Evolutionary conservation across 2,329 filamentous ascomycete species (phyloP).

Genomic region (Sclerotinia sclerotiorum): DNA sequence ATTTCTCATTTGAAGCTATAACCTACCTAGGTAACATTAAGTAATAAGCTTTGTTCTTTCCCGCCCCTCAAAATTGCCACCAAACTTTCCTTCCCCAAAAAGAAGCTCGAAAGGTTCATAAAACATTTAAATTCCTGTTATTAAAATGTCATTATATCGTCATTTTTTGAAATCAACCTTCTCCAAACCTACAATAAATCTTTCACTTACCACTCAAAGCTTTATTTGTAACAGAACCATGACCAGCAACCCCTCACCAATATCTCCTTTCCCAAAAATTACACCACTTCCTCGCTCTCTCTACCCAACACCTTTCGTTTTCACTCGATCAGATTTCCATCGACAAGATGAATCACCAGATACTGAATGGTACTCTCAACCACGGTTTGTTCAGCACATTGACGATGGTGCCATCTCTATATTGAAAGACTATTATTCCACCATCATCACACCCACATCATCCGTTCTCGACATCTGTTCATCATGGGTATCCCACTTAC

Average conservation of each 20-base stretch:
- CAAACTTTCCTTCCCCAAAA: neutral
- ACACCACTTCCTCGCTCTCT: slow-evolving; percentile 32
- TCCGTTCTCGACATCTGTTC: slow-evolving; percentile 51
- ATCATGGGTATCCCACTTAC: slow-evolving; percentile 46
- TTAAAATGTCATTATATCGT: neutral
- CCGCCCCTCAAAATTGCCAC: neutral
- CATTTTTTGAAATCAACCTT: neutral
- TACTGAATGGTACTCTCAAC: slow-evolving; percentile 37
- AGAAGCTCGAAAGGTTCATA: neutral
- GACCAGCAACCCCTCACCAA: neutral
- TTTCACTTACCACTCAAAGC: neutral
- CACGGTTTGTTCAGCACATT: slow-evolving; percentile 55
- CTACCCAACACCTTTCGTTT: slow-evolving; percentile 30
- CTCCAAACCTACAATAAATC: neutral
- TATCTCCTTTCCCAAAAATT: slow-evolving; percentile 12
- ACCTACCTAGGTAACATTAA: no score
- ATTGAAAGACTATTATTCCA: slow-evolving; percentile 49
- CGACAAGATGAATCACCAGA: slow-evolving; percentile 33
- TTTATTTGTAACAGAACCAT: slow-evolving; percentile 1
- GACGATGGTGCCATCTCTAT: slow-evolving; percentile 50
- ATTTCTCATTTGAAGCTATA: no score
- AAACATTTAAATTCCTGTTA: neutral
- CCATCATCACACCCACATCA: slow-evolving; percentile 44
- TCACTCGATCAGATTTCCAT: slow-evolving; percentile 26
- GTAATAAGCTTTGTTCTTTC: no score